Evolutionary conservation across 768 basidiomycete genomes (phyloP), one percentile per base, ranked within the genome.

Genomic region (Boletus sp.): DNA sequence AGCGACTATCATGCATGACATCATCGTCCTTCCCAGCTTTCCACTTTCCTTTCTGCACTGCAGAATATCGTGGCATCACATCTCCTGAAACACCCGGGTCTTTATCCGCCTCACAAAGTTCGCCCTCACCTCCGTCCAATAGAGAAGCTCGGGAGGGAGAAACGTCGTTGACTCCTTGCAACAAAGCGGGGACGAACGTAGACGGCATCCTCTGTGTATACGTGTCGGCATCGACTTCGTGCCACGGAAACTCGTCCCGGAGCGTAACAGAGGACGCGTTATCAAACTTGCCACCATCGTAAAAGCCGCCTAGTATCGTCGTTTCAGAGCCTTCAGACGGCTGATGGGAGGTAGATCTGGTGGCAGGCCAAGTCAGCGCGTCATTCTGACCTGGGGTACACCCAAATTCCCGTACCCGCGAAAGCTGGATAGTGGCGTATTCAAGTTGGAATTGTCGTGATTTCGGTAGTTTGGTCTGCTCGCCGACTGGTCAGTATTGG

Each of bases 21-120:
- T 48, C 44, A n/a, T 50, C 38, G 21, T 47, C 33, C 25, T n/a
- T 15, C 7, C 1, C 27, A 27, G 17, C 34, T 19, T 47, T 66
- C 51, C 56, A 51, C 27, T 70, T 58, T 38, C 43, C 65, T 25
- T 70, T 61, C 35, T 58, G 42, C 8, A 3, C 23, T 14, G 34
- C 25, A 35, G 58, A 52, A n/a, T 51, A 61, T 32, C 46, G 52
- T 42, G 52, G 25, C 3, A 47, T 17, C 14, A 1, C 27, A 23
- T 42, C 43, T 9, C 17, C 45, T 3, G 35, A 8, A 38, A 33
- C 8, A 32, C 29, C 27, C 21, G 40, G 9, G 4, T 46, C 32
- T 27, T 47, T 35, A 4, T 54, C 47, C 21, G 21, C 48, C 8
- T 42, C 21, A n/a, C 17, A 27, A 9, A 23, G 21, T 10, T 21